Evolutionary conservation across 139 green algal genomes (phyloP).

Genomic region (Haematococcus lacustris): DNA sequence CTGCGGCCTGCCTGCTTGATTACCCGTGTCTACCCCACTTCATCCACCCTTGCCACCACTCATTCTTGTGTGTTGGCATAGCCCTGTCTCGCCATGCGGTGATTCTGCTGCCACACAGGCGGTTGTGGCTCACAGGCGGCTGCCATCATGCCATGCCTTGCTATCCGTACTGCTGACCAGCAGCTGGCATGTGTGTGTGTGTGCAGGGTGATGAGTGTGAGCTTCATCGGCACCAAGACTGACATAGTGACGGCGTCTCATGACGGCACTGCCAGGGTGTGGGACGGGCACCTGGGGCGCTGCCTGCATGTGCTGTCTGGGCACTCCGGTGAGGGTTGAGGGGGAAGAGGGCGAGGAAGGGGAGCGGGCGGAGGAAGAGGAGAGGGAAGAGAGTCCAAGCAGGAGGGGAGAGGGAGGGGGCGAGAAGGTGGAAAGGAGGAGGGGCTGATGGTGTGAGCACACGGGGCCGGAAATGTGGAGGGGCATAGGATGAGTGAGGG

Average conservation of each 20-base stretch:
- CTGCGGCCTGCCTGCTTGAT: too few relatives aligned
- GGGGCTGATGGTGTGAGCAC: too few relatives aligned
- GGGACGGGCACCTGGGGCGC: constrained; percentile 38
- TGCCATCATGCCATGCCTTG: background rate
- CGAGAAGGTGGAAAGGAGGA: too few relatives aligned
- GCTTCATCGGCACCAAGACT: constrained; percentile 24
- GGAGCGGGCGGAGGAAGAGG: background rate
- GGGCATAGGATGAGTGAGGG: background rate
- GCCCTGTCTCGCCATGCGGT: too few relatives aligned
- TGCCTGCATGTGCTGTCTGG: constrained; percentile 43
- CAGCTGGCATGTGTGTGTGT: background rate
- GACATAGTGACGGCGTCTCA: constrained; percentile 23
- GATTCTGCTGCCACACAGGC: too few relatives aligned
- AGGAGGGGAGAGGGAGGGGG: background rate
- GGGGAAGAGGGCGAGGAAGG: background rate
- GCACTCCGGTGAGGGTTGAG: constrained; percentile 24
- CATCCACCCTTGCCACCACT: background rate
- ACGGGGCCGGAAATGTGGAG: too few relatives aligned
- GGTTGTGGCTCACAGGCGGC: background rate
- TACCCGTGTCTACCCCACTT: background rate
- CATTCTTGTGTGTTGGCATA: background rate
- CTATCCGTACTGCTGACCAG: background rate
- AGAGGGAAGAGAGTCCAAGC: background rate
- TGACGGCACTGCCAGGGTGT: constrained; percentile 53
- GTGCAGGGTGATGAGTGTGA: constrained; percentile 4